phyloP scores from a whole-genome alignment of 208 protist species.

The Vickermania spadyakhi region DNA sequence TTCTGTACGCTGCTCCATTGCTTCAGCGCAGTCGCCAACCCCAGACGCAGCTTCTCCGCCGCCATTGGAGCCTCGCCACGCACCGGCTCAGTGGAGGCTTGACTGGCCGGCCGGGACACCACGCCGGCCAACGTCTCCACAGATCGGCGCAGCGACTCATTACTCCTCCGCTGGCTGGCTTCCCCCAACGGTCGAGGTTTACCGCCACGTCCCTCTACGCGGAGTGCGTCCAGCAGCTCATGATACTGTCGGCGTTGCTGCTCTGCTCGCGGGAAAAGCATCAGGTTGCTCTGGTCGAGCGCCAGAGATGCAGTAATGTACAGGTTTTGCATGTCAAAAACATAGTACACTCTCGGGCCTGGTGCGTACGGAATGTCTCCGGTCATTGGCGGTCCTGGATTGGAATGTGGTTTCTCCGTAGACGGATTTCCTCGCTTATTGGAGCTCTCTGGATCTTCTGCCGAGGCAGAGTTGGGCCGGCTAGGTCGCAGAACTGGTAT shows the following conservation, averaged over 20 bases:
- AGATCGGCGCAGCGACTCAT: background rate
- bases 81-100: constrained; percentile 1
- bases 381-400: background rate
- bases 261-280: constrained; percentile 22
- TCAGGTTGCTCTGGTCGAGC: constrained; percentile 31
- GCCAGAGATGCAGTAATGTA: constrained; percentile 51
- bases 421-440: too few species aligned
- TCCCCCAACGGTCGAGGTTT: constrained; percentile 1
- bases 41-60: constrained; percentile 1
- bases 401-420: too few species aligned
- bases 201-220: background rate
- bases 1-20: constrained; percentile 10
- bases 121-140: background rate
- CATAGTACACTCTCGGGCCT: constrained; percentile 20
- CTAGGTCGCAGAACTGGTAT: too few species aligned
- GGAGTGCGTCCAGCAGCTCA: constrained; percentile 5
- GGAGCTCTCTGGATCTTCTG: too few species aligned
- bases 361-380: constrained; percentile 12
- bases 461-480: background rate
- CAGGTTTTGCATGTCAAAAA: constrained; percentile 57
- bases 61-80: background rate
- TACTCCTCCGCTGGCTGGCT: background rate
- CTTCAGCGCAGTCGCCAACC: background rate
- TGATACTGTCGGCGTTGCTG: constrained; percentile 21
- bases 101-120: background rate